Base-by-base conservation (phyloP, 1,139 yeast genomes). In the Diutina catenulata region DNA sequence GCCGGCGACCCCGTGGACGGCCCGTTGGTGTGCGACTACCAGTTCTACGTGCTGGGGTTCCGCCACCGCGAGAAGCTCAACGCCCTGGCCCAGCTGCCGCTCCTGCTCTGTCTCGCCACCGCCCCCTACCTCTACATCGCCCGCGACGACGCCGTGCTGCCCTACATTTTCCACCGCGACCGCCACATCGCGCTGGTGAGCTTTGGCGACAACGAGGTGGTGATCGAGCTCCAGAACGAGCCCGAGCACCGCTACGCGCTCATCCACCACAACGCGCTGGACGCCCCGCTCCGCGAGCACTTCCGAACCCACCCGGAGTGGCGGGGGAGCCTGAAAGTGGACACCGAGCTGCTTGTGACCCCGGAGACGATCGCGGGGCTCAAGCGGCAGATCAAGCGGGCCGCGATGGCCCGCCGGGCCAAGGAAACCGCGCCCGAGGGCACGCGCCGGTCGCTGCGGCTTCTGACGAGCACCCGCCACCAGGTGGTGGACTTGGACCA, bases 131-230 rank as follows among this genome's bases (percentile, higher is more conserved):
- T 31, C 6, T 31, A 31, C n/a, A 9, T 31, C 13, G 35, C 18
- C 13, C 20, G 11, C 9, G 5, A 13, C 5, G 18, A 21, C 7
- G 35, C 35, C 10, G 14, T 31, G 13, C 5, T 10, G 13, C 35
- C 25, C 4, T 21, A 21, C 8, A 20, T 31, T 8, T 31, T 31
- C 25, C 25, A 31, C 16, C 26, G n/a, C 11, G 32, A 28, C 14
- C 24, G 11, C 11, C 26, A 31, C 10, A 18, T 31, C 9, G 21
- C 21, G 4, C 24, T n/a, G 25, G 9, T 31, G 2, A 13, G 15
- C n/a, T 31, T 31, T 13, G 35, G 35, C 14, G 35, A 19, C 5
- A 31, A 31, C 14, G 35, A 31, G n/a, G 35, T 31, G 25, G 14
- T 31, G 3, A 5, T 31, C 3, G 25, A 21, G n/a, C 13, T 31